Conservation (phyloP, 345 rosid genomes). For the Melaleuca quinquenervia region DNA sequence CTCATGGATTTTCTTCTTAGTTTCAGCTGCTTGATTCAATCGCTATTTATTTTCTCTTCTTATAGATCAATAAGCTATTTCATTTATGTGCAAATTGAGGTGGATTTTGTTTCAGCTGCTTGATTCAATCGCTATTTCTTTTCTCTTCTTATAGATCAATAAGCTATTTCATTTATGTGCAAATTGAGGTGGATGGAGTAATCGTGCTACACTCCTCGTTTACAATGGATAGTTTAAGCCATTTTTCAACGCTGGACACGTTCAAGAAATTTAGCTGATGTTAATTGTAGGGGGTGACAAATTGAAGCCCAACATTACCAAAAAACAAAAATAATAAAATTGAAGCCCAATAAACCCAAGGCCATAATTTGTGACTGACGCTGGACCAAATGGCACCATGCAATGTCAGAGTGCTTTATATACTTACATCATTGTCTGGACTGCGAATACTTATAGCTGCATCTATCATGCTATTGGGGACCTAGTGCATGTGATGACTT, state of each 20-base stretch:
- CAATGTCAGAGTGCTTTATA: background rate
- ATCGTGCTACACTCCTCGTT: background rate
- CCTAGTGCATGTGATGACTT: background rate
- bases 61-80: background rate
- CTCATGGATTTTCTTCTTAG: background rate
- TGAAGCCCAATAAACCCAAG: background rate
- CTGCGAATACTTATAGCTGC: background rate
- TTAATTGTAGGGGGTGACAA: background rate
- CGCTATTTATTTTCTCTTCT: background rate
- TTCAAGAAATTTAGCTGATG: background rate
- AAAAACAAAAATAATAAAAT: too few species aligned
- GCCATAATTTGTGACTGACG: background rate
- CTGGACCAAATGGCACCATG: background rate
- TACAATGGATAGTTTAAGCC: background rate
- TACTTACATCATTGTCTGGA: background rate
- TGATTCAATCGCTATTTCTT: background rate
- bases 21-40: background rate
- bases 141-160: background rate
- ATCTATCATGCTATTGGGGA: background rate
- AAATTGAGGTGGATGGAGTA: background rate
- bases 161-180: background rate
- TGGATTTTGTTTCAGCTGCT: too few species aligned
- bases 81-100: background rate
- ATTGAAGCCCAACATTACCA: background rate
- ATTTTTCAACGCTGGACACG: background rate